phyloP scores from a whole-genome alignment of 1,284 basidiomycete species.

The Blastosporella zonata region DNA sequence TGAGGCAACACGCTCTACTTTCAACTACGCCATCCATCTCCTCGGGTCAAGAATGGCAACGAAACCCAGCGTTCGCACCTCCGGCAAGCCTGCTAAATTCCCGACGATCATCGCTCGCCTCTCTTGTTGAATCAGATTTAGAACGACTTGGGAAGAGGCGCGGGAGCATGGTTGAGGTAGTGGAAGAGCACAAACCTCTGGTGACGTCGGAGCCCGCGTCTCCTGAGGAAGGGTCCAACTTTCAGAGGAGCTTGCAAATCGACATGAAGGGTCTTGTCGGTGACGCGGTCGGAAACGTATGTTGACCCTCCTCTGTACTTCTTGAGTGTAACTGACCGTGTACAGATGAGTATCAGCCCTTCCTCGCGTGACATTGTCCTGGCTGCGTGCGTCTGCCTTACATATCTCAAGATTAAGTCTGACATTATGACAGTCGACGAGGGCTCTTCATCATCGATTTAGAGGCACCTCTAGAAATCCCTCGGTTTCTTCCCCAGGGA shows the following conservation, averaged over 20 bases:
- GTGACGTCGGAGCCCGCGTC: slow-evolving; percentile 31
- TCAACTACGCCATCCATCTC: slow-evolving; percentile 9
- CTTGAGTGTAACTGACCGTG: slow-evolving; percentile 2
- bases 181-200: slow-evolving; percentile 10
- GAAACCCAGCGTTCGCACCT: slow-evolving; percentile 19
- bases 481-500: slow-evolving; percentile 92
- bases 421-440: slow-evolving; percentile 47
- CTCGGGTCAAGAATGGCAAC: slow-evolving; percentile 18
- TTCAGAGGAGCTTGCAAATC: slow-evolving; percentile 59
- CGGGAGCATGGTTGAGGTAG: slow-evolving; percentile 8
- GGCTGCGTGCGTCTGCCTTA: slow-evolving; percentile 56
- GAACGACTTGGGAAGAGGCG: slow-evolving; percentile 7
- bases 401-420: not conserved
- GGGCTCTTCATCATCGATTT: slow-evolving; percentile 98
- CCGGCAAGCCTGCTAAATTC: slow-evolving; percentile 19
- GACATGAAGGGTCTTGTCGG: slow-evolving; percentile 77
- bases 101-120: slow-evolving; percentile 14
- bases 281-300: slow-evolving; percentile 78
- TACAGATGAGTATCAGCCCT: slow-evolving; percentile 79
- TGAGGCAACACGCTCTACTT: slow-evolving; percentile 13
- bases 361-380: slow-evolving; percentile 76
- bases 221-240: slow-evolving; percentile 54
- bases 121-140: slow-evolving; percentile 9
- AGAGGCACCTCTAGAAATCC: slow-evolving; percentile 82
- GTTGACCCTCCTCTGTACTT: slow-evolving; percentile 24